Evolutionary conservation across 768 basidiomycete species (phyloP), one percentile per base, ranked within the genome.

Genomic region (Rossbeevera mucosa): DNA sequence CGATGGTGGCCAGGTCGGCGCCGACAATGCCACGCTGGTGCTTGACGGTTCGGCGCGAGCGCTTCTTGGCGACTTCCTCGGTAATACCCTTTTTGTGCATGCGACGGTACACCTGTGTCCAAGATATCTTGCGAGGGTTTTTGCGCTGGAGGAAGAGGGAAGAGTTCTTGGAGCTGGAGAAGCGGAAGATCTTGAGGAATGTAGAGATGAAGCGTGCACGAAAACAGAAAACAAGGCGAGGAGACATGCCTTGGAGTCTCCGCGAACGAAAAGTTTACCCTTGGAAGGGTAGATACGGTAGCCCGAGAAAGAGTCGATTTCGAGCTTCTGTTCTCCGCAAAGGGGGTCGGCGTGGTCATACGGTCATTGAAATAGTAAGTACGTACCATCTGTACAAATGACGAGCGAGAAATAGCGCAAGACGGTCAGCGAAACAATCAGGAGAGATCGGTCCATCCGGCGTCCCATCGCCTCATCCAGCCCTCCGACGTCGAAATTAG

Each of bases 81-180:
- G 94, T 94, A 72, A 98, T 84, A 72, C 96, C 96, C 86, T 99
- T 99, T 85, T 95, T 96, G 85, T 98, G 96, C 87, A 96, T 91
- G 64, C 94, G 88, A 60, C 91, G 88, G 81, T 89, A 95, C 56
- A 88, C 82, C 64, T 78, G 75, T 33, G 95, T 98, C 95, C 95
- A 98, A 58, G 95, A 88, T 76, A 98, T 94, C 84, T 98, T 98
- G 71, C 96, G 91, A 48, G 96, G 96, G 81, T 99, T 98, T 80
- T 99, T 99, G 78, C 95, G 91, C 74, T 99, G 96, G 53, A 90
- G 78, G 86, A 98, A 98, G 60, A 99, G 88, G 55, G 95, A 97
- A 56, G 94, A 81, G 68, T 85, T 90, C 83, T 98, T 98, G 59
- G 91, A 90, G 70, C 73, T 78, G 62, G 86, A 80, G 76, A 98